Conservation (phyloP, 345 rosid species). For the Bruguiera parviflora region DNA sequence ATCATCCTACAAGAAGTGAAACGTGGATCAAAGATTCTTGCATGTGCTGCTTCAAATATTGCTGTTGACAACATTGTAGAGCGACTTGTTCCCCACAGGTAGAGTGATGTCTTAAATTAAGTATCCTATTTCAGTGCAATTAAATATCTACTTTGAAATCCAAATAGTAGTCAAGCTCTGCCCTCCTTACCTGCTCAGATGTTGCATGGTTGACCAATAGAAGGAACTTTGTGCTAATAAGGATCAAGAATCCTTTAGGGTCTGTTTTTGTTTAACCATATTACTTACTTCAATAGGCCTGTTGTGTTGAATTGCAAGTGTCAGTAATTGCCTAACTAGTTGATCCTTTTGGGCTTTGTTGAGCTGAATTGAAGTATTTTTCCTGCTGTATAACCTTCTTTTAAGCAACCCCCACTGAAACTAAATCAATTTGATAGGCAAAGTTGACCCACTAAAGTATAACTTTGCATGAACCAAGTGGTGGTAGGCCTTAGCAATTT, state of each 20-base stretch:
- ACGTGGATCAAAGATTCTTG: constrained; percentile 91
- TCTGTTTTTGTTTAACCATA: too few species aligned
- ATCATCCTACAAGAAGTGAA: constrained; percentile 91
- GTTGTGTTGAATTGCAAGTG: too few species aligned
- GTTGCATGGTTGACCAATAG: background rate
- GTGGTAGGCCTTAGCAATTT: too few species aligned
- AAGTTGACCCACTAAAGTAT: too few species aligned
- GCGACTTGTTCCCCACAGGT: constrained; percentile 90
- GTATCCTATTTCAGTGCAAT: background rate
- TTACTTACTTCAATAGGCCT: too few species aligned
- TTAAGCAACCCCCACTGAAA: too few species aligned
- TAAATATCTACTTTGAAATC: background rate
- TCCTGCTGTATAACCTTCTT: too few species aligned
- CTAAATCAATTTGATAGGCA: too few species aligned
- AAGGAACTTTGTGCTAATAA: background rate
- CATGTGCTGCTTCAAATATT: constrained; percentile 96
- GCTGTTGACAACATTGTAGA: constrained; percentile 99
- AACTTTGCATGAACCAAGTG: too few species aligned
- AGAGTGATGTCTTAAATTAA: constrained; percentile 13
- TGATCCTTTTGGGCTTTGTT: too few species aligned
- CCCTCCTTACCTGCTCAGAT: background rate
- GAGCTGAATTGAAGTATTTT: too few species aligned
- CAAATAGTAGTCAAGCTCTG: background rate
- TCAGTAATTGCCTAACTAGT: too few species aligned
- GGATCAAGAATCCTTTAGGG: background rate